These are phyloP conservation scores for Alternaria longipes DNA, from an alignment of 2,329 filamentous ascomycete species.

Conservation along the genomic window DNA sequence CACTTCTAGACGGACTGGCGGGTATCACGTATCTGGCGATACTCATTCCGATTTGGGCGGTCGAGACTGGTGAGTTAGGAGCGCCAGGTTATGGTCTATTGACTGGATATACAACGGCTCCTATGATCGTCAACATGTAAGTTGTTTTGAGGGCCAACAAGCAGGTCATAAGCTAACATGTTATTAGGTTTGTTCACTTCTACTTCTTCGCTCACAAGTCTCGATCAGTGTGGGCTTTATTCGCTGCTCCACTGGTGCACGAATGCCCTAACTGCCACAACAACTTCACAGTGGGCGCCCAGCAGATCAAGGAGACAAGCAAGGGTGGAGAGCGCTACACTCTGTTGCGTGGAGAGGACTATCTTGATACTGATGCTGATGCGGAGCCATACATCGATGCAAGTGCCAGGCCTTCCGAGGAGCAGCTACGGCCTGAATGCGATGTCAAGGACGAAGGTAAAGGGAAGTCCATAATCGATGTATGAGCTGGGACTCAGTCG, in stretches of 20 bases:
- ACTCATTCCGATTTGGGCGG: constrained; percentile 24
- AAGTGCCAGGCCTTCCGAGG: constrained; percentile 13
- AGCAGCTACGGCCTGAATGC: constrained; percentile 14
- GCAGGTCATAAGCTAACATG: neutral
- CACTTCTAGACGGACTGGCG: constrained; percentile 17
- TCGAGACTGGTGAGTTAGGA: constrained; percentile 12
- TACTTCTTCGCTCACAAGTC: constrained; percentile 21
- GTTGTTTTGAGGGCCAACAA: neutral
- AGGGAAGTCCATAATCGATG: constrained; percentile 19
- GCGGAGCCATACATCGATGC: constrained; percentile 18
- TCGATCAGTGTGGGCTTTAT: neutral
- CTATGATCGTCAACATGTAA: constrained; percentile 35
- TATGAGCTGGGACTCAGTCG: neutral
- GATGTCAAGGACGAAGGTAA: constrained; percentile 17
- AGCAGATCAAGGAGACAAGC: constrained; percentile 4
- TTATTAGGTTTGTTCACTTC: constrained; percentile 22
- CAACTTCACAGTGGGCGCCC: constrained; percentile 2
- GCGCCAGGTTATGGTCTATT: constrained; percentile 19
- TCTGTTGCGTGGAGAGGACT: constrained; percentile 28
- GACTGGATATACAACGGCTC: constrained; percentile 26
- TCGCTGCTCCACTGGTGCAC: constrained; percentile 6
- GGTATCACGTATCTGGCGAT: constrained; percentile 16
- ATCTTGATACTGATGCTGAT: constrained; percentile 28
- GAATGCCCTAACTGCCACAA: constrained; percentile 32
- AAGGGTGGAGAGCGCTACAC: constrained; percentile 23